phyloP scores from a whole-genome alignment of 2,329 filamentous ascomycete genomes.

The Cercospora sp. region DNA sequence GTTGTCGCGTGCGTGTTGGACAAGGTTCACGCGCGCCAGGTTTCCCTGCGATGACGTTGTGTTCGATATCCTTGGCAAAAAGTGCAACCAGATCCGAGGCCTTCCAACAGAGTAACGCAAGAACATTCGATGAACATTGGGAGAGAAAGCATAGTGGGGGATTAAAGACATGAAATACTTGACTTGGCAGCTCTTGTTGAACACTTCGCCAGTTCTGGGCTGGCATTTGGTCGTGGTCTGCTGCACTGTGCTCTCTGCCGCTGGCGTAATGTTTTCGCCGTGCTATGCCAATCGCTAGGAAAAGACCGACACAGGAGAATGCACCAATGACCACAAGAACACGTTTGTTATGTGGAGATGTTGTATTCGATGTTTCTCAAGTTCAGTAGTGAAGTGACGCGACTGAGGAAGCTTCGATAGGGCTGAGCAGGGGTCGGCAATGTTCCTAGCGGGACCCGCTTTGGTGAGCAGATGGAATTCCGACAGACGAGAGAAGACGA shows the following conservation, averaged over 20 bases:
- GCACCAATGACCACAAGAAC: neutral
- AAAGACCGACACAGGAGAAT: neutral
- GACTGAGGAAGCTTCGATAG: neutral
- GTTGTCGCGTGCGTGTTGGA: neutral
- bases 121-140: neutral
- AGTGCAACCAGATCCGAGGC: neutral
- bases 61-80: slow-evolving; percentile 5
- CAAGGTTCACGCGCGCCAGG: slow-evolving; percentile 3
- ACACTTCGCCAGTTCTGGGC: neutral
- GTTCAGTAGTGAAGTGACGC: neutral
- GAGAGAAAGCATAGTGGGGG: neutral
- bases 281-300: neutral
- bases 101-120: neutral
- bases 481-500: neutral
- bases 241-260: neutral
- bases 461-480: slow-evolving; percentile 2
- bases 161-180: neutral
- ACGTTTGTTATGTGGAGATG: neutral
- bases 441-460: neutral
- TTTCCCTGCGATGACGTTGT: slow-evolving; percentile 4
- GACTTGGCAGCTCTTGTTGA: neutral
- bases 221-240: neutral
- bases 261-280: neutral
- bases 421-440: neutral
- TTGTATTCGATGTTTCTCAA: neutral